A percentile compares a stretch with the other conserved stretches of the same genome.
These are phyloP conservation scores for Hypoxylon perforatum DNA, from an alignment of 495 filamentous ascomycete species.

Conservation along the genomic window DNA sequence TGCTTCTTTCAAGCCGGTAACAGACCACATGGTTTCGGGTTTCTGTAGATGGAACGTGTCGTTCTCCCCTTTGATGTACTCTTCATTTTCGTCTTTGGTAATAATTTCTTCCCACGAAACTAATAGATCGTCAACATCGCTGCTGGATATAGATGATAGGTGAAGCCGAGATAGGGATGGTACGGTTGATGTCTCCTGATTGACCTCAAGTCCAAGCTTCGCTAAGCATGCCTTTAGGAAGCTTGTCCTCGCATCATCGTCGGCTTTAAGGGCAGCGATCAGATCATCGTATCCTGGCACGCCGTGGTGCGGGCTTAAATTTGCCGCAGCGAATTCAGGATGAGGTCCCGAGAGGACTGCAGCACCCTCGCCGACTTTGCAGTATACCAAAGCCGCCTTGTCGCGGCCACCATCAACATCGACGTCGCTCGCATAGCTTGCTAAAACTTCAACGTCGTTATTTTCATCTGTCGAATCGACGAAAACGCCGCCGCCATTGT, in stretches of 20 bases:
- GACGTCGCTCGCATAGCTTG: constrained; percentile 80
- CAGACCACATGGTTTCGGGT: constrained; percentile 69
- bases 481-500: constrained; percentile 97
- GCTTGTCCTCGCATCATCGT: constrained; percentile 74
- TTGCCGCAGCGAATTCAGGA: constrained; percentile 91
- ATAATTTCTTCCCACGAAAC: constrained; percentile 74
- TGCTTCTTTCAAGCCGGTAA: constrained; percentile 48
- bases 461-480: constrained; percentile 76
- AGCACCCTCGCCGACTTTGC: constrained; percentile 85
- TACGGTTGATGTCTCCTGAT: constrained; percentile 72
- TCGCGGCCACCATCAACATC: constrained; percentile 79
- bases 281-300: constrained; percentile 73
- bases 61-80: constrained; percentile 84
- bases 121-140: constrained; percentile 74
- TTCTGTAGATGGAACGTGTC: constrained; percentile 85
- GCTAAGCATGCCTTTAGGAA: constrained; percentile 85
- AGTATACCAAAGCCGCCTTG: constrained; percentile 84
- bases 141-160: constrained; percentile 75
- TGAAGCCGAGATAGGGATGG: constrained; percentile 89
- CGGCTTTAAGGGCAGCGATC: constrained; percentile 73
- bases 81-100: constrained; percentile 71
- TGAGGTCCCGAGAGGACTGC: constrained; percentile 89
- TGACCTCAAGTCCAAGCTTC: constrained; percentile 85
- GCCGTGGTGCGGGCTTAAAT: constrained; percentile 72
- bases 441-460: constrained; percentile 80